Evolutionary conservation across 352 stramenopile genomes (phyloP), one percentile per base, ranked within the genome.

Genomic region (Globisporangium splendens): DNA sequence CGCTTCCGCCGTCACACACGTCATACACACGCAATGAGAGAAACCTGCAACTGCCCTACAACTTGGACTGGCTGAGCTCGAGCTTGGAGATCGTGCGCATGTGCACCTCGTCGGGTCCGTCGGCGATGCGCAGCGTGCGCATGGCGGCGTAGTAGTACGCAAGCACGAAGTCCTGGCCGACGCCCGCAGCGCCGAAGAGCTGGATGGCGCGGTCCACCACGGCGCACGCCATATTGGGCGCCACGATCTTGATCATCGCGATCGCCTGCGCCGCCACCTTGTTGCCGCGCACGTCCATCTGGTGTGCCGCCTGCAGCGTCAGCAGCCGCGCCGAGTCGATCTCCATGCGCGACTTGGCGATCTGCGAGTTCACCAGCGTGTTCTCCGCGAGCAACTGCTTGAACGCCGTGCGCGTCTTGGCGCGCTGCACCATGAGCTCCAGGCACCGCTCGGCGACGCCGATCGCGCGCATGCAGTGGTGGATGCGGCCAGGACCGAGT

Each of bases 391-490:
- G 91, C 14, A 97, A 83, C 59, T 96, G 92, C 43, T 93, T 94
- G 78, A 98, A 99, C 6, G 95, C 91, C 58, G 94, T 89, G 31
- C 95, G 85, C 41, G 97, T 95, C 62, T 98, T 88, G 18, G 95
- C 82, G 55, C 98, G 98, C 64, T 74, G 66, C 50, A 89, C 75
- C 61, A 91, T 87, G 31, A 94, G 73, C 59, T 93, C 78, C 20
- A 97, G 71, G 59, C 88, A 95, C 31, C 80, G 77, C 70, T 97
- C 89, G 24, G 88, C 83, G 50, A 86, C 83, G 24, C 96, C 96
- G 61, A 98, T 95, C 17, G 94, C 71, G 48, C 96, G 88, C 96
- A 99, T 99, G 77, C 96, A 99, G 78, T 99, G 96, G 84, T 99
- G 97, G 63, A 98, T 98, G 15, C 96, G 87, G 20, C 96, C 96